A percentile compares a stretch with the other conserved stretches of the same genome.
Conservation (phyloP, 2,329 filamentous ascomycete species). For the Hymenoscyphus scutula region DNA sequence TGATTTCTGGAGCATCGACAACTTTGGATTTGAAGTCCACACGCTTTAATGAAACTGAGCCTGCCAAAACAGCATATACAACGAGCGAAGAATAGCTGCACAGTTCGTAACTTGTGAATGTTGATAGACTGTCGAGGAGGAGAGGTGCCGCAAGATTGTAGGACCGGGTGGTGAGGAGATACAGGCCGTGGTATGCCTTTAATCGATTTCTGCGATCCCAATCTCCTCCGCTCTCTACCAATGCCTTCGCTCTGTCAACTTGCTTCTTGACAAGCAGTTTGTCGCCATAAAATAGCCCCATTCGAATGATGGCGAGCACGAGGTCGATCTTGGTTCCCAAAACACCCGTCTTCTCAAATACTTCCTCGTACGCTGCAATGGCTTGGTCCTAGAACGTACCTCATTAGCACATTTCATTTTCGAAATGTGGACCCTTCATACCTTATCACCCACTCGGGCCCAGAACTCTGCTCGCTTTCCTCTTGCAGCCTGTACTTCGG, state of each 20-base stretch:
- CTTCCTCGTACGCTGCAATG: slow-evolving; percentile 84
- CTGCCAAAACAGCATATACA: slow-evolving; percentile 91
- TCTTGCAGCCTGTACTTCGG: slow-evolving; percentile 86
- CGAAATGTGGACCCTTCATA: slow-evolving; percentile 40
- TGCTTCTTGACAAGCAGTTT: slow-evolving; percentile 90
- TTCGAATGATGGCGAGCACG: slow-evolving; percentile 91
- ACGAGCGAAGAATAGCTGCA: slow-evolving; percentile 96
- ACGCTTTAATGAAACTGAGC: slow-evolving; percentile 89
- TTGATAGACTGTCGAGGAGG: slow-evolving; percentile 93
- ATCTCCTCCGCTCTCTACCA: slow-evolving; percentile 94
- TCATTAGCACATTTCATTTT: slow-evolving; percentile 22
- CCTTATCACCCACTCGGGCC: slow-evolving; percentile 95
- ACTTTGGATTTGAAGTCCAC: slow-evolving; percentile 99
- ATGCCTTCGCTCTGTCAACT: slow-evolving; percentile 80
- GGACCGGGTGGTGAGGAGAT: slow-evolving; percentile 87
- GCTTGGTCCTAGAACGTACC: slow-evolving; percentile 73
- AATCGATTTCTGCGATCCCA: slow-evolving; percentile 98
- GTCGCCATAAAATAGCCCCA: slow-evolving; percentile 95
- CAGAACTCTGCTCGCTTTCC: slow-evolving; percentile 96
- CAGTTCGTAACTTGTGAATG: slow-evolving; percentile 97
- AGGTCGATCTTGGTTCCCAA: slow-evolving; percentile 97
- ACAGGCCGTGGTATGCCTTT: slow-evolving; percentile 96
- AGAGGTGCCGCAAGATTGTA: slow-evolving; percentile 88
- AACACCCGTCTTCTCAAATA: slow-evolving; percentile 96
- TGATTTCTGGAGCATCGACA: slow-evolving; percentile 96